Percentiles rank a stretch among this genome's conserved stretches.
Conservation (phyloP, 164 flowering plant species). For the Kalanchoe fedtschenkoi region DNA sequence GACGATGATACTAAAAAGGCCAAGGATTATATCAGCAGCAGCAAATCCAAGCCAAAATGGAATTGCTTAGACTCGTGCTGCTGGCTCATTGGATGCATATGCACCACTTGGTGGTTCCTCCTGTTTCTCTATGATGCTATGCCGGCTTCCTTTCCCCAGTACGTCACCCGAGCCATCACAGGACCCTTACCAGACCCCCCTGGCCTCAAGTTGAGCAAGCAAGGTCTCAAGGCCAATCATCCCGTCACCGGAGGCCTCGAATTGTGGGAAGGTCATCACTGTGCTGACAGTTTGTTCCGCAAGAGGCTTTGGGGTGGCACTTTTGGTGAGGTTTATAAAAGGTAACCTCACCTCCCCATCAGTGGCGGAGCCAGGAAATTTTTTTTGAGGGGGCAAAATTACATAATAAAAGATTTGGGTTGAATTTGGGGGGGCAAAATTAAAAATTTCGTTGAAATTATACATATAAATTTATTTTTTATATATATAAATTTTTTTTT, state of each 20-base stretch:
- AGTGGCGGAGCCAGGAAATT: too few relatives aligned
- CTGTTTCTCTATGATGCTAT: slow-evolving; percentile 53
- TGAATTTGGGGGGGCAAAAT: too few relatives aligned
- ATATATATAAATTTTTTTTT: too few relatives aligned
- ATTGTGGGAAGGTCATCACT: slow-evolving; percentile 87
- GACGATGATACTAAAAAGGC: neutral
- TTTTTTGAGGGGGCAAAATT: too few relatives aligned
- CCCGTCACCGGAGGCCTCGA: slow-evolving; percentile 98
- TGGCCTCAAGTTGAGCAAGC: slow-evolving; percentile 71
- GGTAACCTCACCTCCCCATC: too few relatives aligned
- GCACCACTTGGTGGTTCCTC: slow-evolving; percentile 31
- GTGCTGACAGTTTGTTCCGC: slow-evolving; percentile 83
- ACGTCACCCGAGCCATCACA: slow-evolving; percentile 82
- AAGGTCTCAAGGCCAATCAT: slow-evolving; percentile 67
- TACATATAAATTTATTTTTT: too few relatives aligned
- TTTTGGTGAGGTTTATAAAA: slow-evolving; percentile 84
- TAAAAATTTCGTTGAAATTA: too few relatives aligned
- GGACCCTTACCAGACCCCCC: slow-evolving; percentile 93
- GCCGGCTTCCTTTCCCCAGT: slow-evolving; percentile 89
- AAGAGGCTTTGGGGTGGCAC: slow-evolving; percentile 97
- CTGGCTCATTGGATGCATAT: slow-evolving; percentile 33
- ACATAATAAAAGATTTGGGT: too few relatives aligned
- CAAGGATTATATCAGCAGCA: neutral
- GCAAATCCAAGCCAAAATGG: slow-evolving; percentile 17
- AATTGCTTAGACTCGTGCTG: slow-evolving; percentile 38